Evolutionary conservation across 495 filamentous ascomycete species (phyloP).

Genomic region (Geopyxis carbonaria): DNA sequence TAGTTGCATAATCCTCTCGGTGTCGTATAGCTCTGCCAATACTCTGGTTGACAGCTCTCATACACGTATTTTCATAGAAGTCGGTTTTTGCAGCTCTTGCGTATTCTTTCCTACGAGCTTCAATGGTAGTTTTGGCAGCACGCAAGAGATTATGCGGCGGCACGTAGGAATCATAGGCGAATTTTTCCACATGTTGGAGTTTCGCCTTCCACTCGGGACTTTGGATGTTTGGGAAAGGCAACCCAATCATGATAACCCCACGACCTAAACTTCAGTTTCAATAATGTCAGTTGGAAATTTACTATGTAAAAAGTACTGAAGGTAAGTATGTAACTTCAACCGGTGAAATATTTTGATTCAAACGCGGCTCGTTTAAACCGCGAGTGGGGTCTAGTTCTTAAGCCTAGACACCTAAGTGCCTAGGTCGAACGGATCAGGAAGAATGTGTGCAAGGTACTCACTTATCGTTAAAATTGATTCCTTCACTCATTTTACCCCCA

Average conservation of each 20-base stretch:
- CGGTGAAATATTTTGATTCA: no score
- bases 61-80: conserved; percentile 89
- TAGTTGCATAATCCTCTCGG: conserved; percentile 71
- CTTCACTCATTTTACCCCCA: conserved; percentile 85
- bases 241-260: conserved; percentile 71
- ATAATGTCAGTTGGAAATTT: no score
- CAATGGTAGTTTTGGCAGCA: no score
- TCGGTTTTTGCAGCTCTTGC: conserved; percentile 56
- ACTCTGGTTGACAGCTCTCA: conserved; percentile 93
- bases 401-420: no score
- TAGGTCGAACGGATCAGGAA: no score
- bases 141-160: background rate
- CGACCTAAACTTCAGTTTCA: conserved; percentile 53
- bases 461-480: conserved; percentile 91
- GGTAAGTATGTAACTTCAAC: no score
- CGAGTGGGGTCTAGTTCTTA: no score
- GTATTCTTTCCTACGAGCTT: conserved; percentile 5
- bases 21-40: conserved; percentile 88
- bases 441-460: conserved; percentile 9
- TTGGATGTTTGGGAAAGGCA: conserved; percentile 84
- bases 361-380: no score
- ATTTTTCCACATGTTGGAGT: conserved; percentile 66
- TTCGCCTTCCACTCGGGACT: conserved; percentile 86
- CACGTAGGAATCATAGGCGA: conserved; percentile 29
- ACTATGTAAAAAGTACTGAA: no score